Evolutionary conservation across 257 asterid genomes (phyloP).

Genomic region (Eucommia ulmoides): DNA sequence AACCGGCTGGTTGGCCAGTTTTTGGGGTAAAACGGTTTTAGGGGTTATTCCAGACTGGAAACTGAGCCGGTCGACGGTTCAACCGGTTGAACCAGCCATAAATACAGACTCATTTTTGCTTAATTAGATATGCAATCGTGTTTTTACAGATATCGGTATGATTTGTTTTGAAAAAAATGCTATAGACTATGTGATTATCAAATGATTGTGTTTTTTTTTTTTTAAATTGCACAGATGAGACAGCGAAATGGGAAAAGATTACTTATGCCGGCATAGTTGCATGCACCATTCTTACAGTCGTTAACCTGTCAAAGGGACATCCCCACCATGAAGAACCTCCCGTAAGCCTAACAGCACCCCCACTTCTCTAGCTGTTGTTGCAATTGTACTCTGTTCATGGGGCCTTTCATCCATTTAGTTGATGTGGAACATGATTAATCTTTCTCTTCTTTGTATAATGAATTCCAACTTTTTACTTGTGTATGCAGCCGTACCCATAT

Average conservation of each 20-base stretch:
- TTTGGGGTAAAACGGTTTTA: too few species aligned
- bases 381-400: neutral
- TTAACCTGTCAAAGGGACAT: slow-evolving; percentile 68
- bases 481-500: slow-evolving; percentile 55
- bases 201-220: neutral
- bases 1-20: too few species aligned
- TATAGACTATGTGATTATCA: neutral
- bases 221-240: slow-evolving; percentile 42
- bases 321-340: slow-evolving; percentile 62
- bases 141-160: too few species aligned
- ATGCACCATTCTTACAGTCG: slow-evolving; percentile 34
- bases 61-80: neutral
- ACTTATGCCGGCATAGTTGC: slow-evolving; percentile 33
- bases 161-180: too few species aligned
- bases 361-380: neutral
- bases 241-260: slow-evolving; percentile 88
- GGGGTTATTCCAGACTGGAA: too few species aligned
- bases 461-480: slow-evolving; percentile 2
- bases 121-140: neutral
- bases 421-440: neutral
- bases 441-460: neutral
- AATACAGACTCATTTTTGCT: neutral
- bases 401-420: neutral
- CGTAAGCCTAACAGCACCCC: slow-evolving; percentile 26
- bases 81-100: neutral